These are phyloP conservation scores for Erodium maritimum DNA, from an alignment of 345 rosid genomes.

Conservation along the genomic window DNA sequence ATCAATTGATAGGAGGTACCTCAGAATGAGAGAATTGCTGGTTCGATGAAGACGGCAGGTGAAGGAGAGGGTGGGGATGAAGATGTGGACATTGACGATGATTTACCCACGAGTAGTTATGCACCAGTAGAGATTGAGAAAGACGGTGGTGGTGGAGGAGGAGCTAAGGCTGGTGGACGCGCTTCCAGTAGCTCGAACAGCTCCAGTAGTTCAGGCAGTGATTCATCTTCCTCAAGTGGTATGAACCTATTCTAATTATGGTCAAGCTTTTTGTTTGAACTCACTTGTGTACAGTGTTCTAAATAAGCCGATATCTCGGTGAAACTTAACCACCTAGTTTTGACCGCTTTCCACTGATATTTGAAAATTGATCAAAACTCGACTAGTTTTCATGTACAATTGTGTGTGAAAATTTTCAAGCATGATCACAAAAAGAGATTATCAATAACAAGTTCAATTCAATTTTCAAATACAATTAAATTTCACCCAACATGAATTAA, in stretches of 20 bases:
- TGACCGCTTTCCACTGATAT: no score
- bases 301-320: no score
- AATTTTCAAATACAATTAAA: no score
- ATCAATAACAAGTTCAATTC: no score
- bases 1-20: background rate
- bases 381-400: no score
- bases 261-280: no score
- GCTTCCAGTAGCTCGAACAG: background rate
- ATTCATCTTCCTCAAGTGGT: slow-evolving; percentile 30
- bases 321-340: no score
- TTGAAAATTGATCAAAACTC: no score
- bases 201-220: slow-evolving; percentile 9
- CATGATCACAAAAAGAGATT: no score
- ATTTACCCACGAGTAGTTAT: slow-evolving; percentile 21
- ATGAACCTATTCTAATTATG: background rate
- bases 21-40: slow-evolving; percentile 12
- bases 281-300: no score
- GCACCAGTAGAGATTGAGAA: slow-evolving; percentile 41
- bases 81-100: slow-evolving; percentile 47
- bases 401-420: no score
- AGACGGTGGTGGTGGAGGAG: slow-evolving; percentile 12
- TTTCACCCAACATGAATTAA: no score
- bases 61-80: slow-evolving; percentile 25
- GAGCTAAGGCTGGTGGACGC: background rate
- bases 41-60: background rate